Evolutionary conservation across 2,329 filamentous ascomycete genomes (phyloP), one percentile per base, ranked within the genome.

Genomic region (Pyricularia pennisetigena): DNA sequence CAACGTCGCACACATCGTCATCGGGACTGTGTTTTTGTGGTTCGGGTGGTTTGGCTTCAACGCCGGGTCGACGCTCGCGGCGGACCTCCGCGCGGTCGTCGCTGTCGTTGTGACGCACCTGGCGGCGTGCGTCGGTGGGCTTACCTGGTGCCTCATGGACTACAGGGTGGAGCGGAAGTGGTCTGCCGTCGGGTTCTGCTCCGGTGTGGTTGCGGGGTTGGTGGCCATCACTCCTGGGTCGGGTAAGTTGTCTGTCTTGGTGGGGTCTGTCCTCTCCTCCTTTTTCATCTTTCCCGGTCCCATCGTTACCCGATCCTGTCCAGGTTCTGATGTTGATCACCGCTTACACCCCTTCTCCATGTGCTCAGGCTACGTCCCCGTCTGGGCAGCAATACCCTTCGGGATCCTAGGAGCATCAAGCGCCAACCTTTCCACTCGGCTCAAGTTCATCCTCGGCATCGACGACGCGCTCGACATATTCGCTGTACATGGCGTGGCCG

Each of bases 1-100:
- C 81, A 97, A 97, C 74, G 92, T 96, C 64, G 95, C 93, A 4
- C 92, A 96, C 77, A 93, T 97, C 73, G 92, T 97, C 67, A 90
- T 96, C 68, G 93, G 93, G 32, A 97, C 93, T 2, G 92, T 97
- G 64, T 97, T 97, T 80, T 88, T 97, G 20, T 97, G 93, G 93
- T 91, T 97, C 20, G 93, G 93, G 68, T 97, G 93, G 93, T 96
- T 97, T 74, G 93, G 93, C 64, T 97, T 97, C 87, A 97, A 97
- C 74, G 92, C 91, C 66, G 93, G 93, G 71, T 93, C 90, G 20
- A 93, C 92, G 16, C 82, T 95, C 68, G 84, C 88, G 65, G 92
- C 92, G 66, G 96, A 95, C 78, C 79, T 97, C 75, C 89, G 93
- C 65, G 92, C 92, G 64, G 85, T 97, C 73, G 93, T 97, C 89